A percentile compares a stretch with the other conserved stretches of the same genome.
These are phyloP conservation scores for Sclerotinia subarctica DNA, from an alignment of 2,329 filamentous ascomycete genomes.

Conservation along the genomic window DNA sequence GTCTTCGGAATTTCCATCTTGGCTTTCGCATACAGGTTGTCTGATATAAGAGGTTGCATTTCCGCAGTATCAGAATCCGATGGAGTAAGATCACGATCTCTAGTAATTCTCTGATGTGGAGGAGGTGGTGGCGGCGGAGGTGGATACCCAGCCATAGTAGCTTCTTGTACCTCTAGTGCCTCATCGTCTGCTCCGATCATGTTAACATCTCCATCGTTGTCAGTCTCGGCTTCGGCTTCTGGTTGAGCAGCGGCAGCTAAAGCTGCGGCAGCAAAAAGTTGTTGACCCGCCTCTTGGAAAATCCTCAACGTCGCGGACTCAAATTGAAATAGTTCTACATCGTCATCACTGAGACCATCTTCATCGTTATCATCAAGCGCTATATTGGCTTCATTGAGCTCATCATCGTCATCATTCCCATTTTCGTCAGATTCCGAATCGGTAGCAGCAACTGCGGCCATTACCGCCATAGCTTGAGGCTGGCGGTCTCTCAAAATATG, in stretches of 20 bases:
- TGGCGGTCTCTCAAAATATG: constrained; percentile 27
- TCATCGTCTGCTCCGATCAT: constrained; percentile 48
- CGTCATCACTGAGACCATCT: constrained; percentile 23
- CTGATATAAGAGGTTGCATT: constrained; percentile 54
- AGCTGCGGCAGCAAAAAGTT: constrained; percentile 21
- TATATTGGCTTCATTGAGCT: constrained; percentile 54
- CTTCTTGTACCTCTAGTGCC: constrained; percentile 71
- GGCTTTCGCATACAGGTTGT: constrained; percentile 59
- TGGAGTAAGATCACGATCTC: constrained; percentile 62
- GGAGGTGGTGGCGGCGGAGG: constrained; percentile 51
- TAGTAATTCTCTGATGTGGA: constrained; percentile 44
- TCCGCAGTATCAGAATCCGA: constrained; percentile 72
- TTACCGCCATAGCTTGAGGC: constrained; percentile 25
- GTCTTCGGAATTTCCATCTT: constrained; percentile 79
- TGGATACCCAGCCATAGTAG: constrained; percentile 72
- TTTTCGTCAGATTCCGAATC: constrained; percentile 24
- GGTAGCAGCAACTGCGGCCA: constrained; percentile 26
- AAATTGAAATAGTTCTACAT: constrained; percentile 21
- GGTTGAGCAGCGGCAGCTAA: constrained; percentile 30
- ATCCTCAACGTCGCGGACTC: constrained; percentile 30
- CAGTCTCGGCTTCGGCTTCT: constrained; percentile 40
- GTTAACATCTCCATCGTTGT: constrained; percentile 45
- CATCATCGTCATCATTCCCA: constrained; percentile 31
- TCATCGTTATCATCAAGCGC: constrained; percentile 39
- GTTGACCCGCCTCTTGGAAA: not conserved